Conservation (phyloP, 1,284 basidiomycete species). For the Sporisorium exsertum region DNA sequence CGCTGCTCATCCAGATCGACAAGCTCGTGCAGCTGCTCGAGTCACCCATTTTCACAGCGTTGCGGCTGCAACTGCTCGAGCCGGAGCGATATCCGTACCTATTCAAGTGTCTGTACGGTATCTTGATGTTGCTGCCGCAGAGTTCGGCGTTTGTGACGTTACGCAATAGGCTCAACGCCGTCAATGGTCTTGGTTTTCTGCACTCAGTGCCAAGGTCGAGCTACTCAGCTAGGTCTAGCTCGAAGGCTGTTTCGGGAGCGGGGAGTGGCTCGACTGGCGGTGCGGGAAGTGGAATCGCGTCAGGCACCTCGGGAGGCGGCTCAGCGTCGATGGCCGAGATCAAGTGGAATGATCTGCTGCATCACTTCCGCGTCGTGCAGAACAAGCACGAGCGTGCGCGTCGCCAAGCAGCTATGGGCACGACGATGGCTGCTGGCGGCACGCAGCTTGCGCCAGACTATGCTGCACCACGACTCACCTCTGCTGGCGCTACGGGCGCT, state of each 20-base stretch:
- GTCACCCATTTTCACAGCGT: slow-evolving; percentile 96
- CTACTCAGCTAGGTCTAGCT: slow-evolving; percentile 12
- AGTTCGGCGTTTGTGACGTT: slow-evolving; percentile 95
- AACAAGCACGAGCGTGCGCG: slow-evolving; percentile 61
- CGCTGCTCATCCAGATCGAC: slow-evolving; percentile 94
- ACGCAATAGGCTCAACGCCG: slow-evolving; percentile 90
- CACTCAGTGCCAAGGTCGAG: slow-evolving; percentile 80
- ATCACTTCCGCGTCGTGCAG: slow-evolving; percentile 65
- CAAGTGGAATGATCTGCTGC: slow-evolving; percentile 64
- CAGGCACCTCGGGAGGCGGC: slow-evolving; percentile 7
- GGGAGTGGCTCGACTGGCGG: slow-evolving; percentile 7
- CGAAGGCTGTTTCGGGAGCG: slow-evolving; percentile 9
- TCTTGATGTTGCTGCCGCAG: slow-evolving; percentile 97
- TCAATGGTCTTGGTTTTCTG: slow-evolving; percentile 92
- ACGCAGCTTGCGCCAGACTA: slow-evolving; percentile 27
- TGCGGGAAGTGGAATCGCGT: slow-evolving; percentile 8
- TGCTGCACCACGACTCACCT: slow-evolving; percentile 22
- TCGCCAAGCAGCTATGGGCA: slow-evolving; percentile 28
- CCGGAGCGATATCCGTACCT: slow-evolving; percentile 95
- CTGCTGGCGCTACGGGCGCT: background rate
- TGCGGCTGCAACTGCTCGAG: slow-evolving; percentile 95
- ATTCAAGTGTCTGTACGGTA: slow-evolving; percentile 96
- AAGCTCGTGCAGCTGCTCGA: slow-evolving; percentile 98
- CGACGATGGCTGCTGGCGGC: slow-evolving; percentile 6
- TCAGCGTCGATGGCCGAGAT: slow-evolving; percentile 48